Evolutionary conservation across 495 filamentous ascomycete genomes (phyloP).

Genomic region (Chlorociboria aeruginascens): DNA sequence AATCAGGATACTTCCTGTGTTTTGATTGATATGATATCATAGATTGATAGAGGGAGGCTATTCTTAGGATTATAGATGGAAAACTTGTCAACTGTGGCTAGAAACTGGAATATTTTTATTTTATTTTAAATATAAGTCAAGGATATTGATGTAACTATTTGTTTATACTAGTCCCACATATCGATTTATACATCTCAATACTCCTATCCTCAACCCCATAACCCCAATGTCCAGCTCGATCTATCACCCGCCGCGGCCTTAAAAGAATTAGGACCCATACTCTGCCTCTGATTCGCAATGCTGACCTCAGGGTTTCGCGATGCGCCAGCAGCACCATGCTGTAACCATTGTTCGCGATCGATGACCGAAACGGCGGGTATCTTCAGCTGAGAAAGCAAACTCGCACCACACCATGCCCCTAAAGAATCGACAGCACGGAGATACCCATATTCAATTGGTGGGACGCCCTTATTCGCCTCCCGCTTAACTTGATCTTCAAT

Average conservation of each 20-base stretch:
- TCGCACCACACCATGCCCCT: slow-evolving; percentile 82
- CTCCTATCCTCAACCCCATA: slow-evolving; percentile 59
- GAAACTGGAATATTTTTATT: no score
- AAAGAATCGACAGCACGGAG: slow-evolving; percentile 71
- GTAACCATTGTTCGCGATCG: slow-evolving; percentile 73
- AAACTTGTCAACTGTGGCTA: not conserved
- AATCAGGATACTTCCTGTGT: no score
- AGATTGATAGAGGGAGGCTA: no score
- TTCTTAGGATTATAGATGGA: no score
- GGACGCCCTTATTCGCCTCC: slow-evolving; percentile 33
- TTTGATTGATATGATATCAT: no score
- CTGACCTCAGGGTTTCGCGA: slow-evolving; percentile 47
- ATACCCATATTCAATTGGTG: slow-evolving; percentile 37
- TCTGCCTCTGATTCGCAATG: slow-evolving; percentile 44
- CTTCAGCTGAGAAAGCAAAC: slow-evolving; percentile 66
- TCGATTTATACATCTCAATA: not conserved
- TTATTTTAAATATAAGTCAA: no score
- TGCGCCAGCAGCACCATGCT: slow-evolving; percentile 63
- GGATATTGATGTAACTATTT: no score
- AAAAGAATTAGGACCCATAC: slow-evolving; percentile 37
- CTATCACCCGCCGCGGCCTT: slow-evolving; percentile 38
- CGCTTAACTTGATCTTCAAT: slow-evolving; percentile 51
- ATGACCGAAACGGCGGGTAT: slow-evolving; percentile 69
- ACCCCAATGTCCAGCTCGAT: slow-evolving; percentile 66
- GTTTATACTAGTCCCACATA: not conserved